Percentiles rank a stretch among this genome's conserved stretches.
Evolutionary conservation across 2,329 filamentous ascomycete species (phyloP).

Genomic region (Trichoderma citrinoviride): DNA sequence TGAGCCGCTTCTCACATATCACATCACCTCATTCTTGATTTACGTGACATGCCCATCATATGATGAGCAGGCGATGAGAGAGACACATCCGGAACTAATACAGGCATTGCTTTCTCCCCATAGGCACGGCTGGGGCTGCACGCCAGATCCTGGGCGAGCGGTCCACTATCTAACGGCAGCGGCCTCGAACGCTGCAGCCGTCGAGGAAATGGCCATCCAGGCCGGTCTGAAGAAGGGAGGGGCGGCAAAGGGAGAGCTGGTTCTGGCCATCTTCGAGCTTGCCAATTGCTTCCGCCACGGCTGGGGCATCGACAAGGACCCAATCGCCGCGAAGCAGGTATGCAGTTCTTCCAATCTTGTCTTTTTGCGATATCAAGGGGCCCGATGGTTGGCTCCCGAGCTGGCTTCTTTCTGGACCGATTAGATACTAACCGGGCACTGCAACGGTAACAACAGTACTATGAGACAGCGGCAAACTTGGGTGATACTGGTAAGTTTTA

Average conservation of each 20-base stretch:
- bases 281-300: conserved; percentile 91
- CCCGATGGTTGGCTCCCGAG: background rate
- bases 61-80: conserved; percentile 6
- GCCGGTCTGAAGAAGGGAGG: conserved; percentile 92
- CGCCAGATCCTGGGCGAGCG: conserved; percentile 67
- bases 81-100: conserved; percentile 1
- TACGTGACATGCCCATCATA: conserved; percentile 17
- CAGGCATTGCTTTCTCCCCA: background rate
- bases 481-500: conserved; percentile 70
- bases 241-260: conserved; percentile 90
- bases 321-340: conserved; percentile 75
- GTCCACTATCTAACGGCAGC: conserved; percentile 84
- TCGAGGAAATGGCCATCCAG: conserved; percentile 81
- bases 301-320: conserved; percentile 86
- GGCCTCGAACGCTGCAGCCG: conserved; percentile 81
- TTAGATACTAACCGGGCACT: conserved; percentile 8
- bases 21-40: conserved; percentile 10
- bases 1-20: conserved; percentile 12
- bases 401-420: background rate
- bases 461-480: conserved; percentile 94
- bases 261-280: conserved; percentile 94
- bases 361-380: conserved; percentile 31
- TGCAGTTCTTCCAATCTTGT: conserved; percentile 28
- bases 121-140: conserved; percentile 91
- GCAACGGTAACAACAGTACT: conserved; percentile 62